Percentiles rank a stretch among this genome's conserved stretches.
These are phyloP conservation scores for Ilyonectria mors-panacis DNA, from an alignment of 2,329 filamentous ascomycete species.

Conservation along the genomic window DNA sequence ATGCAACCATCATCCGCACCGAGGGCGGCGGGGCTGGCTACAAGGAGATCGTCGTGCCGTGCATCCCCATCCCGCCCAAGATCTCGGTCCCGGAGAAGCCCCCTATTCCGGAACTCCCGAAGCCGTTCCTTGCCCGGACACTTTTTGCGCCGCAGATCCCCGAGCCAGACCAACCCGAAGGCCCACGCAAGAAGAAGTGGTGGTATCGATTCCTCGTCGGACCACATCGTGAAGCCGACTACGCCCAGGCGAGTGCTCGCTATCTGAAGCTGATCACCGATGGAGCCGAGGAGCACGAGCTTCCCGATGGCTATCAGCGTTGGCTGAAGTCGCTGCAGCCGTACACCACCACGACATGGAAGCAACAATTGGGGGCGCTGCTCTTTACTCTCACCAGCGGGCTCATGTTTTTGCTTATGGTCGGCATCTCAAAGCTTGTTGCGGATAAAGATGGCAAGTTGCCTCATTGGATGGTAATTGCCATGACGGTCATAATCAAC, in stretches of 20 bases:
- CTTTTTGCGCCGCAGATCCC: conserved; percentile 78
- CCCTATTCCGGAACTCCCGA: conserved; percentile 64
- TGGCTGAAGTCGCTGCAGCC: conserved; percentile 80
- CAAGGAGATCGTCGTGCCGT: conserved; percentile 84
- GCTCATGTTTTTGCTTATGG: conserved; percentile 68
- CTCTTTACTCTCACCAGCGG: conserved; percentile 73
- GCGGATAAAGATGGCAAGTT: conserved; percentile 76
- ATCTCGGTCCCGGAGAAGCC: conserved; percentile 76
- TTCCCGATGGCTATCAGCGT: conserved; percentile 82
- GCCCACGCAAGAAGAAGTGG: conserved; percentile 58
- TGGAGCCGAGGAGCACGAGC: conserved; percentile 83
- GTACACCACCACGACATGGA: conserved; percentile 77
- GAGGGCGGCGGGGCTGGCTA: conserved; percentile 93
- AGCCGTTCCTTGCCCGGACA: conserved; percentile 86
- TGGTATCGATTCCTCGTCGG: conserved; percentile 62
- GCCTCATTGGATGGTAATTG: conserved; percentile 75
- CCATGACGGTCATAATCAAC: conserved; percentile 68
- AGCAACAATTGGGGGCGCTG: conserved; percentile 76
- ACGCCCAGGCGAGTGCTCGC: conserved; percentile 86
- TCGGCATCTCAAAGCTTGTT: conserved; percentile 62
- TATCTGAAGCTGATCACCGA: conserved; percentile 86
- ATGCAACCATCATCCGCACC: conserved; percentile 87
- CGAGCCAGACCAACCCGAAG: conserved; percentile 49
- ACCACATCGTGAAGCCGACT: conserved; percentile 72
- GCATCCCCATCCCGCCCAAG: conserved; percentile 75